Evolutionary conservation across 2,329 filamentous ascomycete species (phyloP), one percentile per base, ranked within the genome.

Genomic region (Scytalidium lignicola): DNA sequence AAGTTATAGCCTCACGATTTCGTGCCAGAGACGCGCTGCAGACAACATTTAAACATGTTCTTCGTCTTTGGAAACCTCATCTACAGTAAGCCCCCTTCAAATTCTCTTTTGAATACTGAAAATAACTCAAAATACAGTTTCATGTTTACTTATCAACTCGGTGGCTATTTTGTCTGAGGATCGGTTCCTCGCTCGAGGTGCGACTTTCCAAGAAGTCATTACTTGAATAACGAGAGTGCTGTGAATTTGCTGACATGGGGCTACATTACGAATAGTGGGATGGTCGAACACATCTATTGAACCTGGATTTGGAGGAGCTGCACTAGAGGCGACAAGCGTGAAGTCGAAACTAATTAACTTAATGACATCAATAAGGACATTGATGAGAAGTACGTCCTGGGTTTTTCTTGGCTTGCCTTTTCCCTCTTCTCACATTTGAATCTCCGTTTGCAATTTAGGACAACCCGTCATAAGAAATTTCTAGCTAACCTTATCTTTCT

Each of bases 81-180:
- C 67, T 91, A 92, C 68, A 80, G 85, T 85, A 70, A 49, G 62
- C 52, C 21, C 9, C 28, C 23, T 39, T 22, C 19, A 52, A 15
- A 45, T 23, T 40, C 22, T 26, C 43, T 44, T 43, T 45, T 47
- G 43, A 51, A 43, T 32, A 46, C 44, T 52, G 52, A 47, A 49
- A 47, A 6, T 17, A 13, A 20, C 22, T 37, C 10, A 9, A 37
- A 15, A 4, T 40, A 19, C 62, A 90, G 88, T 92, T 58, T 79
- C 83, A 59, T 77, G 95, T 66, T 88, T 97, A 63, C 80, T 97
- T 66, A 84, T 93, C 71, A 99, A 99, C 71, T 89, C 90, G 58
- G 86, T 97, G 65, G 90, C 91, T 55, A 83, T 96, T 65, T 86
- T 97, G 57, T 95, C 90, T 61, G 91, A 96, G 80, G 90, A 96